phyloP scores from a whole-genome alignment of 2,329 filamentous ascomycete genomes.

The Chaetothyriales sp. region DNA sequence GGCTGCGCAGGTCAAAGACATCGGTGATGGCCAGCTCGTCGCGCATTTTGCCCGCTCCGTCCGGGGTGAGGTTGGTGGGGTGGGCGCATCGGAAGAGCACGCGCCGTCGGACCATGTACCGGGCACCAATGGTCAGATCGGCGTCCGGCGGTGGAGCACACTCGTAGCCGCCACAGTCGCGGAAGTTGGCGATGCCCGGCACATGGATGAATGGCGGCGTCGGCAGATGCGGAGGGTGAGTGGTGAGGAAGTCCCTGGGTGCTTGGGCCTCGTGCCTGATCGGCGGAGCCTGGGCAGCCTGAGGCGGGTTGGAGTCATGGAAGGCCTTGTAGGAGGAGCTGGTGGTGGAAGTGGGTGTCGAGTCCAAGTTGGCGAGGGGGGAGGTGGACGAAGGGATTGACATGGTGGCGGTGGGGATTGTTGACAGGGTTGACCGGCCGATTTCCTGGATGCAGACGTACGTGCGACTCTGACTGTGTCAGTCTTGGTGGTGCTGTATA shows the following conservation, averaged over 20 bases:
- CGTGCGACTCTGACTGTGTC: too few relatives aligned
- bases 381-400: too few relatives aligned
- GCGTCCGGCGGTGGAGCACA: conserved; percentile 5
- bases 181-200: conserved; percentile 52
- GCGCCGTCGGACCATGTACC: conserved; percentile 33
- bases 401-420: too few relatives aligned
- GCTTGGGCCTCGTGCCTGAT: not conserved
- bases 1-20: conserved; percentile 56
- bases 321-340: too few relatives aligned
- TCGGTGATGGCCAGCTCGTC: conserved; percentile 44
- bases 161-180: conserved; percentile 51
- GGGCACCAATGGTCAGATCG: conserved; percentile 1
- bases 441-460: too few relatives aligned
- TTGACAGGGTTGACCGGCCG: too few relatives aligned
- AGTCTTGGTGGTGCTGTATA: too few relatives aligned
- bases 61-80: conserved; percentile 42
- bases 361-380: too few relatives aligned
- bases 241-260: conserved; percentile 10
- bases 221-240: conserved; percentile 14
- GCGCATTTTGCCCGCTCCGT: conserved; percentile 40
- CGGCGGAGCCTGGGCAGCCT: too few relatives aligned
- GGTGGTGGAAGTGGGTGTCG: too few relatives aligned
- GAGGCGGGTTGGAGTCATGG: too few relatives aligned
- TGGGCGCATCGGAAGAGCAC: conserved; percentile 58
- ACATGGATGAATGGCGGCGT: conserved; percentile 25